phyloP scores from a whole-genome alignment of 2,329 filamentous ascomycete genomes.

The Neophaeococcomyces aloes region DNA sequence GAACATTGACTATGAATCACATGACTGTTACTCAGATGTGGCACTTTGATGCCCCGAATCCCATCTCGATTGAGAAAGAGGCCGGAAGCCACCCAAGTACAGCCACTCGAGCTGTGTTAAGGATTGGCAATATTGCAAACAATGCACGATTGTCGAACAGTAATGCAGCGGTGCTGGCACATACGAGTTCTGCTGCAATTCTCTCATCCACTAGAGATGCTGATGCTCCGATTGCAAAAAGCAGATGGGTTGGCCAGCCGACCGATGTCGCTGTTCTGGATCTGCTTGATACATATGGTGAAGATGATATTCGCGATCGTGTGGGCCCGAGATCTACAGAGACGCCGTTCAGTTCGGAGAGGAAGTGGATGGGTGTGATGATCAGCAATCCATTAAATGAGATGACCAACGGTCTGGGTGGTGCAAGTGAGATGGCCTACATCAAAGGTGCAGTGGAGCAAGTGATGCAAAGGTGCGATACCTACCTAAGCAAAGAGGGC shows the following conservation, averaged over 20 bases:
- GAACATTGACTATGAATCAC: constrained; percentile 91
- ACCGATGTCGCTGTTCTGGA: constrained; percentile 97
- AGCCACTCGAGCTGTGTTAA: constrained; percentile 68
- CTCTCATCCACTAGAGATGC: constrained; percentile 69
- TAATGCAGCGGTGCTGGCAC: constrained; percentile 58
- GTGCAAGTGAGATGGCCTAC: constrained; percentile 72
- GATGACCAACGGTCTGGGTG: constrained; percentile 42
- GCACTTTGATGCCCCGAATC: constrained; percentile 63
- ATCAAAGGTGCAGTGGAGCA: constrained; percentile 92
- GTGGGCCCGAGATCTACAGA: constrained; percentile 74
- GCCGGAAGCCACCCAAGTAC: constrained; percentile 52
- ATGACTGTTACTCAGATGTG: constrained; percentile 97
- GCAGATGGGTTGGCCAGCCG: constrained; percentile 91
- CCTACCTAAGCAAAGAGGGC: constrained; percentile 76
- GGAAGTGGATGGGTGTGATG: constrained; percentile 98
- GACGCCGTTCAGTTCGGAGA: constrained; percentile 89
- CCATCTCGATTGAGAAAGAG: constrained; percentile 48
- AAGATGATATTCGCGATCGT: constrained; percentile 80
- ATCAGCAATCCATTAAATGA: constrained; percentile 46
- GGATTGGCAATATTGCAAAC: constrained; percentile 94
- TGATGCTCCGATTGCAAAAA: constrained; percentile 55
- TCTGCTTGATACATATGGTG: constrained; percentile 77
- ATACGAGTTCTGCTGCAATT: constrained; percentile 62
- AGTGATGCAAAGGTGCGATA: constrained; percentile 76
- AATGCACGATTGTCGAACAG: constrained; percentile 71